Evolutionary conservation across 148 eudicot species (phyloP), one percentile per base, ranked within the genome.

Genomic region (Drosera capensis): DNA sequence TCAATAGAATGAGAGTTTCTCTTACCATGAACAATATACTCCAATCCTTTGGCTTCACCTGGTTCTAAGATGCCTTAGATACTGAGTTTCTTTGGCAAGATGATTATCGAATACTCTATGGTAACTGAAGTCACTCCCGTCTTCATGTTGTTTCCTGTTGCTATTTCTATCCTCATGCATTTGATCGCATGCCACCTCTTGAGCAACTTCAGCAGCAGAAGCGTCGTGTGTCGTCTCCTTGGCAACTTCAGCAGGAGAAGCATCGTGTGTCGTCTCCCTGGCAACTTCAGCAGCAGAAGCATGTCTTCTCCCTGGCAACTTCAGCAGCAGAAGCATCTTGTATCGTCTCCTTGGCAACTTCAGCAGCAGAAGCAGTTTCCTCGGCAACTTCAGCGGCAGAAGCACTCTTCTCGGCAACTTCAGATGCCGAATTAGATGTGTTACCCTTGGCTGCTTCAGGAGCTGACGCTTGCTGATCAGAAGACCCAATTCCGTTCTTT

Each of bases 1-100:
- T 4, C 6, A 3, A 28, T 9, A 28, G 31, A 28, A 28, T 28
- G 31, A 28, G 31, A n/a, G n/a, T n/a, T n/a, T n/a, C n/a, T n/a
- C n/a, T 28, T 28, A 3, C 9, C 31, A 9, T 4, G 31, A 4
- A 3, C 38, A 14, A 25, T 19, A 49, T 38, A 23, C 41, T 20
- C 36, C 20, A 44, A 51, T 17, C 35, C 21, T 35, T 41, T 26
- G n/a, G 49, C 30, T 64, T 60, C n/a, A 68, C 52, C 66, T 58
- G 55, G 69, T 69, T 26, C 57, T 49, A 28, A 59, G 30, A 61
- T 62, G 52, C 64, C 68, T 58, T 57, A 64, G 35, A 31, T 30
- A 40, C 43, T 57, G 68, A 40, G 5, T 31, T 3, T 26, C 44
- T 22, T 28, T 44, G 7, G 5, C 5, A 37, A 14, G 0, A 40